Base-by-base conservation (phyloP, 768 basidiomycete species). In the Mycena capillaripes region DNA sequence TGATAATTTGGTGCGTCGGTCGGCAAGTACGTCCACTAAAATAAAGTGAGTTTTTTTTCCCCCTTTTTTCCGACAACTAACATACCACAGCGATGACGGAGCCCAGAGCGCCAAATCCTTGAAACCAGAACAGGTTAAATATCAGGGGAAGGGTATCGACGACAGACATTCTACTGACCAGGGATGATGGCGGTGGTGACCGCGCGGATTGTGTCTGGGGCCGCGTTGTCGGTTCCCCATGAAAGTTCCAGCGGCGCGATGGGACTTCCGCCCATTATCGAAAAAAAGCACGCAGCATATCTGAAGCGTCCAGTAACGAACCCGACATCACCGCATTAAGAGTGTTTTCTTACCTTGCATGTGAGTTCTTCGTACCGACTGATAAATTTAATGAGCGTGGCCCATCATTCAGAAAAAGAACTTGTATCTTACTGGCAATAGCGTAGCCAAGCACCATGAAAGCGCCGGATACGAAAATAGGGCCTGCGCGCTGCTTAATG, bases 211-310 rank as follows among this genome's bases (percentile, higher is more conserved):
- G 87, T 88, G 70, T 88, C 86, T 2, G 87, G 87, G 1, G 86
- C 84, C 3, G 87, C 84, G 68, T 88, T 88, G 69, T 87, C 86
- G 23, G 85, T 84, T 21, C 79, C 86, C 87, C 87, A 88, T 7
- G 85, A 80, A 27, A 88, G 76, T 52, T 84, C 79, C 79, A 87
- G 75, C 7, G 87, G 87, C 1, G 82, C 86, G 53, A 79, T 78
- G 11, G 84, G 80, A 36, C 81, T 81, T 7, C 81, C 83, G 1
- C 86, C 86, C 29, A 82, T 79, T 27, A 87, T 73, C 3, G 80
- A 81, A 21, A 88, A 74, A 75, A 88, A 88, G 70, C 86, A 87
- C 4, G 86, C 86, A 3, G 83, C 86, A 77, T 88, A 87, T 70
- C 86, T 84, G n/a, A n/a, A 36, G 6, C 5, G 29, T 30, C 21